Evolutionary conservation across 257 asterid species (phyloP).

Genomic region (Solanum sparsipilum): DNA sequence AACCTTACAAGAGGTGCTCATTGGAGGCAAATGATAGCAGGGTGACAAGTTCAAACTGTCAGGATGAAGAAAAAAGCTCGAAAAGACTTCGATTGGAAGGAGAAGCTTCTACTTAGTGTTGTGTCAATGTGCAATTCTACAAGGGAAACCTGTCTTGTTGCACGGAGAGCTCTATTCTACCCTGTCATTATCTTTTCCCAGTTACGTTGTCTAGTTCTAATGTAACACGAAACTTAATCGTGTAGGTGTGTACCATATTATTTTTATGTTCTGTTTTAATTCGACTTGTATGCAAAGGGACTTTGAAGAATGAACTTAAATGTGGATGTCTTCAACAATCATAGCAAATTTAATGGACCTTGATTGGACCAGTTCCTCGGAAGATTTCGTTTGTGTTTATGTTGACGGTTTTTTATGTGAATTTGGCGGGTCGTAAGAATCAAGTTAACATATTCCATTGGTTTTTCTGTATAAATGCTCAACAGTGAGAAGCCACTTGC

Average conservation of each 20-base stretch:
- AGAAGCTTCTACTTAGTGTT: constrained; percentile 38
- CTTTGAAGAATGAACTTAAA: constrained; percentile 4
- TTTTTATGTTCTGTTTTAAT: not conserved
- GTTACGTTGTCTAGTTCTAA: constrained; percentile 17
- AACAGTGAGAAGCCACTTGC: not conserved
- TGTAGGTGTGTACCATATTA: constrained; percentile 26
- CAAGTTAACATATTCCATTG: not conserved
- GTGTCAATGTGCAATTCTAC: constrained; percentile 3
- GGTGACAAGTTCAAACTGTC: constrained; percentile 21
- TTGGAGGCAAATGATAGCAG: constrained; percentile 68
- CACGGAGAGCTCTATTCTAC: not conserved
- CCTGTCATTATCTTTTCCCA: constrained; percentile 9
- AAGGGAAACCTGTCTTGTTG: not conserved
- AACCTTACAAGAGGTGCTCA: constrained; percentile 94
- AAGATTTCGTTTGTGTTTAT: not conserved
- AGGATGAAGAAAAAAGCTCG: constrained; percentile 55
- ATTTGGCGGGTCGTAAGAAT: not conserved
- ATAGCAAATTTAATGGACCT: constrained; percentile 17
- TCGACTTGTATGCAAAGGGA: constrained; percentile 16
- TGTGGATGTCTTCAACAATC: constrained; percentile 5
- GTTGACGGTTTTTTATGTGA: not conserved
- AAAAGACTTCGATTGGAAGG: constrained; percentile 80
- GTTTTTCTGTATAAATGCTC: not conserved
- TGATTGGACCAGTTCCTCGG: constrained; percentile 7
- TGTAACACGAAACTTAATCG: constrained; percentile 18